Conservation (phyloP, 202 grass and related monocot genomes). For the Zoysia matrella region DNA sequence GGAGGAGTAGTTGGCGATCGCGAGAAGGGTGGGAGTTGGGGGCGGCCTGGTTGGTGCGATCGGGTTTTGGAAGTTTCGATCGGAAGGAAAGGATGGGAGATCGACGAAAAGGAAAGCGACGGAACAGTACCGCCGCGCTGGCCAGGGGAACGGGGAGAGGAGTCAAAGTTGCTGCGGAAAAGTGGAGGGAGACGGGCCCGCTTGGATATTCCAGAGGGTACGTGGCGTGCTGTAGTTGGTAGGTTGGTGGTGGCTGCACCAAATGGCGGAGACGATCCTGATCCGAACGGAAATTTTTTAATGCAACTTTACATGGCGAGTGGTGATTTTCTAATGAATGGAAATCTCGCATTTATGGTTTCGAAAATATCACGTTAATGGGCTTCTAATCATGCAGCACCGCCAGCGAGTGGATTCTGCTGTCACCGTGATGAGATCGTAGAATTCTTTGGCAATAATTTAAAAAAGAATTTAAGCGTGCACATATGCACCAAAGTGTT, state of each 20-base stretch:
- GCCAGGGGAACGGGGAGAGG: no score
- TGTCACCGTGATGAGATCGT: neutral
- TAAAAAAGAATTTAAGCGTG: neutral
- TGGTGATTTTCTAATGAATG: neutral
- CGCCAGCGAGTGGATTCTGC: neutral
- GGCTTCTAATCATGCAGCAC: constrained; percentile 19
- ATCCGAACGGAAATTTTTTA: neutral
- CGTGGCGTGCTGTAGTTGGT: neutral
- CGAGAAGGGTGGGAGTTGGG: neutral
- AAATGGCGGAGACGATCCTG: neutral
- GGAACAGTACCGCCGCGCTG: no score
- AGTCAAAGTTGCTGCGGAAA: constrained; percentile 30
- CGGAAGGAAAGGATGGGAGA: constrained; percentile 34
- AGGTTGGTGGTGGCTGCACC: neutral
- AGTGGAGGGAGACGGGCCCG: neutral
- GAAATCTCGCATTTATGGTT: neutral
- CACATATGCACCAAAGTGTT: neutral
- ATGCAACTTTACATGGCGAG: neutral
- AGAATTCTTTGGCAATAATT: neutral
- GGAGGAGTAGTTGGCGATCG: constrained; percentile 32
- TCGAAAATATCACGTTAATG: neutral
- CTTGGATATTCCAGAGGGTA: neutral
- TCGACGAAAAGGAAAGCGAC: neutral
- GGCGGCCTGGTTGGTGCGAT: constrained; percentile 31
- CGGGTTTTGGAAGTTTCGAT: constrained; percentile 45